These are phyloP conservation scores for Paecilomyces fulvus DNA, from an alignment of 2,329 filamentous ascomycete species.

Conservation along the genomic window DNA sequence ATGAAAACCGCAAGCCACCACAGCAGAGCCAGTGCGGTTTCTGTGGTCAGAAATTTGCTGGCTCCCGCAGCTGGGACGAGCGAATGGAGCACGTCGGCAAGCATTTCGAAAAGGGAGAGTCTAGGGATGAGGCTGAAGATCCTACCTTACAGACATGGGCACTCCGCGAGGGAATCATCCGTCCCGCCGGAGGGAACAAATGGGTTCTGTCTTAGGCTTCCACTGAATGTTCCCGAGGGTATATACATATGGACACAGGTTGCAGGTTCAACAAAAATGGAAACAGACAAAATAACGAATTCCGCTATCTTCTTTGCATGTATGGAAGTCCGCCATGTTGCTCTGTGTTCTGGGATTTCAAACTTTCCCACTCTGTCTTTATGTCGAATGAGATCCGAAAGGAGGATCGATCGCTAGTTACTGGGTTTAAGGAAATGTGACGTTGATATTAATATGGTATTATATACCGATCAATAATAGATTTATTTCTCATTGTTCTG, in stretches of 20 bases:
- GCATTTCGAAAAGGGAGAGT: conserved; percentile 59
- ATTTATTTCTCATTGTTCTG: no score
- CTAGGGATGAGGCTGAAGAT: conserved; percentile 29
- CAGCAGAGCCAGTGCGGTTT: conserved; percentile 50
- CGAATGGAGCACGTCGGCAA: conserved; percentile 81
- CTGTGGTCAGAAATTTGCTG: conserved; percentile 55
- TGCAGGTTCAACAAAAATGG: not conserved
- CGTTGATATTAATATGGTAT: not conserved
- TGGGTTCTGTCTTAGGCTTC: conserved; percentile 10
- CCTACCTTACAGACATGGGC: conserved; percentile 34
- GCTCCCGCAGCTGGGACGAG: conserved; percentile 62
- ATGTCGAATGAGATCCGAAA: not conserved
- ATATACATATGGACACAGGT: no score
- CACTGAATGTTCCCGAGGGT: no score
- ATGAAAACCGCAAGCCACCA: conserved; percentile 55
- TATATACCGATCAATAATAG: no score
- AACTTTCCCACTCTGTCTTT: not conserved
- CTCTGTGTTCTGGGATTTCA: not conserved
- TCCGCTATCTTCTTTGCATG: not conserved
- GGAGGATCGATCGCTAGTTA: not conserved
- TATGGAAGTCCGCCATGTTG: not conserved
- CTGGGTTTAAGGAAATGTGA: not conserved
- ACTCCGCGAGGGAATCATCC: conserved; percentile 24
- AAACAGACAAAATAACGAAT: not conserved
- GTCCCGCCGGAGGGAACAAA: conserved; percentile 8